Evolutionary conservation across 768 basidiomycete species (phyloP).

Genomic region (Lactifluus rugatus): DNA sequence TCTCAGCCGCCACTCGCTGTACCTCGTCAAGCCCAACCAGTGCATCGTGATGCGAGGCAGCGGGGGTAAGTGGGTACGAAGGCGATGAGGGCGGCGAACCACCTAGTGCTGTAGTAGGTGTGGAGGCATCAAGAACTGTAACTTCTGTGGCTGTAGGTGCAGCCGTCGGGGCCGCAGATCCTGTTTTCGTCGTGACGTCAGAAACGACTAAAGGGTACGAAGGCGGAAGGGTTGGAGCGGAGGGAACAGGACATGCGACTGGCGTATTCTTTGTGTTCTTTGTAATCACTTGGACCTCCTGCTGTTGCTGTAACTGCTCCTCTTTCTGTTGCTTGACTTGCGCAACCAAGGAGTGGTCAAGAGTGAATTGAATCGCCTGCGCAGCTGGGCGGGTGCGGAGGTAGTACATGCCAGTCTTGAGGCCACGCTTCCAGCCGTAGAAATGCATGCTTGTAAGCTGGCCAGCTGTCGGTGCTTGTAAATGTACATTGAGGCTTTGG

Average conservation of each 20-base stretch:
- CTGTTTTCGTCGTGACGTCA: not conserved
- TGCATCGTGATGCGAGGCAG: constrained; percentile 20
- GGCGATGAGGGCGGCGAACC: constrained; percentile 26
- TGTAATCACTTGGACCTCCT: not conserved
- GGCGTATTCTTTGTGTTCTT: not conserved
- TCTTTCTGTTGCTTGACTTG: constrained; percentile 42
- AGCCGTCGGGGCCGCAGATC: not conserved
- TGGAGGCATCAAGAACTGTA: not conserved
- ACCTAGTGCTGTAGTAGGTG: constrained; percentile 18
- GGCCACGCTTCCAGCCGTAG: constrained; percentile 99
- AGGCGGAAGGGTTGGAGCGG: not conserved
- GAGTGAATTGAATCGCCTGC: constrained; percentile 95
- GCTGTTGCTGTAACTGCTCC: constrained; percentile 5
- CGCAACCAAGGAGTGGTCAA: constrained; percentile 74
- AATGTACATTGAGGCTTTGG: constrained; percentile 89
- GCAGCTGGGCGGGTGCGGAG: constrained; percentile 90
- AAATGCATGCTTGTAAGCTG: constrained; percentile 97
- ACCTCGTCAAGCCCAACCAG: constrained; percentile 39
- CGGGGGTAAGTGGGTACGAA: constrained; percentile 19
- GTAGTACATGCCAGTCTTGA: constrained; percentile 99
- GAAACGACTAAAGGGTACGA: constrained; percentile 2
- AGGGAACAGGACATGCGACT: not conserved
- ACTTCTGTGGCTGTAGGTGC: not conserved
- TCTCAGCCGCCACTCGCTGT: constrained; percentile 44
- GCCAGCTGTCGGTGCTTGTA: constrained; percentile 79